These are phyloP conservation scores for Ceratobasidium sp. DNA, from an alignment of 1,284 basidiomycete species.

Conservation along the genomic window DNA sequence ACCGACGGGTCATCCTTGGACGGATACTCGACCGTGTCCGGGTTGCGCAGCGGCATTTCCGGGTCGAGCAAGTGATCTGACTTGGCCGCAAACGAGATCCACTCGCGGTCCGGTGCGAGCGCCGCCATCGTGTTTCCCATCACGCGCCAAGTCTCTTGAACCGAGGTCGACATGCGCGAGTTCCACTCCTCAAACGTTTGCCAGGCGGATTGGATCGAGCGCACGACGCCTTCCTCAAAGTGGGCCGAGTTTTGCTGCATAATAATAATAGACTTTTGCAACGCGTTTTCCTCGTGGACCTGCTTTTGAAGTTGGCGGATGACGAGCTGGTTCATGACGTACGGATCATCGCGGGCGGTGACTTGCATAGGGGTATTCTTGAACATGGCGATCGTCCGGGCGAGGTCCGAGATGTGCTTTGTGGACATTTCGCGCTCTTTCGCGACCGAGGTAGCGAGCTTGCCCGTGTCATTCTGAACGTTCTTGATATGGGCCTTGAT, in stretches of 20 bases:
- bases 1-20: constrained; percentile 94
- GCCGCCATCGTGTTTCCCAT: constrained; percentile 85
- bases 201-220: constrained; percentile 96
- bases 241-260: constrained; percentile 99
- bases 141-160: constrained; percentile 84
- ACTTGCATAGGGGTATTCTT: constrained; percentile 97
- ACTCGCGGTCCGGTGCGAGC: constrained; percentile 93
- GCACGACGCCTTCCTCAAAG: constrained; percentile 97
- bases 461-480: constrained; percentile 98
- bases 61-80: constrained; percentile 97
- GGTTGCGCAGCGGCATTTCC: constrained; percentile 91
- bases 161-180: constrained; percentile 81
- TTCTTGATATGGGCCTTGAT: constrained; percentile 99
- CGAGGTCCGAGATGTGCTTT: constrained; percentile 88
- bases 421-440: constrained; percentile 94
- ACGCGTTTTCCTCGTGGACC: constrained; percentile 96
- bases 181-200: constrained; percentile 98
- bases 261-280: constrained; percentile 99
- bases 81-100: constrained; percentile 95
- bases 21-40: constrained; percentile 86
- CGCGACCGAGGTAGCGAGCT: constrained; percentile 93
- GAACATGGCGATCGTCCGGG: constrained; percentile 87
- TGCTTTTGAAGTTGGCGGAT: constrained; percentile 90
- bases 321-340: constrained; percentile 81
- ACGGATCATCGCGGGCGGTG: constrained; percentile 88